Evolutionary conservation across 129 eudicot genomes (phyloP).

Genomic region (Saussurea involucrata): DNA sequence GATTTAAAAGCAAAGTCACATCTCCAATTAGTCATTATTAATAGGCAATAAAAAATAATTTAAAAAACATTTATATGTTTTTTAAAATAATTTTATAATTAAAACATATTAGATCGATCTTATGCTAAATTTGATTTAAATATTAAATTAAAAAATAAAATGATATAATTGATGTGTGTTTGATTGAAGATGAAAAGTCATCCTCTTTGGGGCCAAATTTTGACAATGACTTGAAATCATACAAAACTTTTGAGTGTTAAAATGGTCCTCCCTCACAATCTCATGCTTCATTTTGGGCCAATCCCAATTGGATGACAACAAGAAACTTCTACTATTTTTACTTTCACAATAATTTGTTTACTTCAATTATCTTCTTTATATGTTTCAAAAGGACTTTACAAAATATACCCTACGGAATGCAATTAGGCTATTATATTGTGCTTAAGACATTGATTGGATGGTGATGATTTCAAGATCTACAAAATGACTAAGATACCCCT

Average conservation of each 20-base stretch:
- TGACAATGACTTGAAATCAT: slow-evolving; percentile 37
- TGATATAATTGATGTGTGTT: slow-evolving; percentile 23
- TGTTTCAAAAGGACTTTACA: background rate
- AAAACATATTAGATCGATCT: background rate
- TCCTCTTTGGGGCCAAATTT: slow-evolving; percentile 30
- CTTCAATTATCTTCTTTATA: background rate
- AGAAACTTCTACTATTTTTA: background rate
- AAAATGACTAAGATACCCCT: background rate
- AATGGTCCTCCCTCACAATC: slow-evolving; percentile 27
- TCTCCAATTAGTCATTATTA: background rate
- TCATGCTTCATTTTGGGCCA: slow-evolving; percentile 27
- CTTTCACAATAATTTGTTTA: background rate
- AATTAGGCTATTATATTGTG: background rate
- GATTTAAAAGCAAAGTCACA: background rate
- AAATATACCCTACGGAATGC: background rate
- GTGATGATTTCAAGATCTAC: background rate
- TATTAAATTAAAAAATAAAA: background rate
- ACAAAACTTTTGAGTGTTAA: slow-evolving; percentile 18
- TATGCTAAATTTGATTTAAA: background rate
- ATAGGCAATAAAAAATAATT: no score
- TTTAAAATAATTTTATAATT: background rate
- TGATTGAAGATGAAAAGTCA: slow-evolving; percentile 38
- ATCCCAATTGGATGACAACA: slow-evolving; percentile 6
- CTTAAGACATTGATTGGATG: background rate
- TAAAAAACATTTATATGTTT: background rate